Evolutionary conservation across 805 yeast genomes (phyloP), one percentile per base, ranked within the genome.

Genomic region (Suhomyces xylopsoci): DNA sequence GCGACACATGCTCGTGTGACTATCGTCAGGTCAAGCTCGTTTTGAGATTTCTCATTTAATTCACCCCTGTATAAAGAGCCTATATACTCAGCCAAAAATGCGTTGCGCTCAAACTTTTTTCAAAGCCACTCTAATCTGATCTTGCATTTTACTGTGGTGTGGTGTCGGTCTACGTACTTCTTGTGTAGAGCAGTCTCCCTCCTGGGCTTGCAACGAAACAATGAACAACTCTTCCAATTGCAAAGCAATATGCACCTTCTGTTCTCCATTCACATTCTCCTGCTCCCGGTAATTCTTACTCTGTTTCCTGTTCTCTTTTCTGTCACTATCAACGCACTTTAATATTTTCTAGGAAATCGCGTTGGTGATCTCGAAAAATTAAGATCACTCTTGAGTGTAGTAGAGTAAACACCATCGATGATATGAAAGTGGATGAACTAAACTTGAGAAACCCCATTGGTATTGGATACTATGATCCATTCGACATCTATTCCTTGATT

Each of bases 391-490:
- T 28, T 26, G n/a, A 28, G n/a, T 4, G 12, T 28, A 28, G 32
- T 26, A 10, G 32, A 28, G 32, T 28, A 2, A 10, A 28, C 32
- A 28, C 32, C n/a, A 12, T 28, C 32, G 32, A 28, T 28, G 32
- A 28, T 28, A 51, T 51, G 54, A 45, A 52, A 17, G 41, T 46
- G 20, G 54, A 50, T 8, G 59, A 55, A 22, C 43, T 50, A n/a
- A 46, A 48, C 50, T 48, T 48, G 15, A 52, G 52, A n/a, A 55
- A 53, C 45, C 68, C 69, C 14, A 56, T 72, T 9, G 56, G 61
- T 15, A 69, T 86, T 15, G 88, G 89, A 4, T 88, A 81, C 65
- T 87, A 84, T 62, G 96, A 90, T 58, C 96, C 96, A 1, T 87
- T 85, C 61, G 77, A 80, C 25, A 78, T 85, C 0, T 82, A 75